Conservation (phyloP, 78 protist species). For the Diacronema lutheri region DNA sequence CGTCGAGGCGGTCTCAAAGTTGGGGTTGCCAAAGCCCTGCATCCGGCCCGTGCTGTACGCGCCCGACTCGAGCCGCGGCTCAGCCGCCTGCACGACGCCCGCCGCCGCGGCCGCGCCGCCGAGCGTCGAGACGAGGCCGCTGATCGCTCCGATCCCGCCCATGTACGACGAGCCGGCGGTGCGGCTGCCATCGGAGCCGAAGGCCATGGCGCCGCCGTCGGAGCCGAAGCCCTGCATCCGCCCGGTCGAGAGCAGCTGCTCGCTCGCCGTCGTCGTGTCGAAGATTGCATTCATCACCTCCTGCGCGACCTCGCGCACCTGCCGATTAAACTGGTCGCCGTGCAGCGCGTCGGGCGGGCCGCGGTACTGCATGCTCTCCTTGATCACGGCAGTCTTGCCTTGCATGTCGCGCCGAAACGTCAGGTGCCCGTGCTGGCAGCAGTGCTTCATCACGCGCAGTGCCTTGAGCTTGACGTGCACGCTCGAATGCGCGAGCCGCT, state of each 20-base stretch:
- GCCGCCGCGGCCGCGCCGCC: too few relatives aligned
- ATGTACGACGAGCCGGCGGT: too few relatives aligned
- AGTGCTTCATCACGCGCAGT: conserved; percentile 10
- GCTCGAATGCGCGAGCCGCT: background rate
- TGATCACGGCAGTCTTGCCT: background rate
- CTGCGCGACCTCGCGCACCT: conserved; percentile 7
- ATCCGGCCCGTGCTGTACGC: background rate
- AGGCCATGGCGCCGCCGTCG: background rate
- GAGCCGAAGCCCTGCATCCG: conserved; percentile 28
- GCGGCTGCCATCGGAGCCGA: too few relatives aligned
- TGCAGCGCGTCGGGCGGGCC: background rate
- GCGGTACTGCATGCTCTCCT: background rate
- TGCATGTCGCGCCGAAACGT: background rate
- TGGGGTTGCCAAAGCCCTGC: conserved; percentile 19
- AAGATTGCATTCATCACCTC: background rate
- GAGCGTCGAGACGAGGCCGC: too few relatives aligned
- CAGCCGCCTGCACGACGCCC: background rate
- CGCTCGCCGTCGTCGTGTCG: background rate
- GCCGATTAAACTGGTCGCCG: conserved; percentile 4
- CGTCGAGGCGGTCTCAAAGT: background rate
- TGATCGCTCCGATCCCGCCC: too few relatives aligned
- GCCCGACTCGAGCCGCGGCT: background rate
- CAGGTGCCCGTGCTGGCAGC: conserved; percentile 3
- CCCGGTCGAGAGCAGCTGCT: background rate
- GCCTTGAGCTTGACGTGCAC: conserved; percentile 19